phyloP scores from a whole-genome alignment of 148 eudicot genomes.

The Rhododendron griersonianum region DNA sequence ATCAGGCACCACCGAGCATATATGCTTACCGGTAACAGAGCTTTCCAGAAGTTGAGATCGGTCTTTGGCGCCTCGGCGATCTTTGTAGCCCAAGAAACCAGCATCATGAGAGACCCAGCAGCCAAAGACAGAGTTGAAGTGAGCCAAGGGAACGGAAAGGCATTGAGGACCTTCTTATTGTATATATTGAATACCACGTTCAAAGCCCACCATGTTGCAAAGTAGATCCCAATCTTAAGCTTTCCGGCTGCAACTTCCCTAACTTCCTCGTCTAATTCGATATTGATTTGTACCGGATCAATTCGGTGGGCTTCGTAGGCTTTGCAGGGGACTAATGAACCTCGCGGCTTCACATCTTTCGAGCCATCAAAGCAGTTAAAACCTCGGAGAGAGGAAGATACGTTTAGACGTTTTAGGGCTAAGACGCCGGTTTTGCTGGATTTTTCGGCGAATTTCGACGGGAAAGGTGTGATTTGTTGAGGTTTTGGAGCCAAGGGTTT shows the following conservation, averaged over 20 bases:
- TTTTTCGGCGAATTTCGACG: neutral
- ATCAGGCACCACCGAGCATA: neutral
- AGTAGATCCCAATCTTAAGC: constrained; percentile 41
- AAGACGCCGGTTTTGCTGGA: neutral
- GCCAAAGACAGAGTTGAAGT: constrained; percentile 53
- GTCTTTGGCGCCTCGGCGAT: constrained; percentile 45
- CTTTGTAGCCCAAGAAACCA: constrained; percentile 47
- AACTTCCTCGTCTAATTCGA: constrained; percentile 19
- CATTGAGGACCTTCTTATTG: constrained; percentile 53
- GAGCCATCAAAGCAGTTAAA: constrained; percentile 9
- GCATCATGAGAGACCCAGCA: constrained; percentile 45
- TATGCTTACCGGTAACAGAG: constrained; percentile 40
- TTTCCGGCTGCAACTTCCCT: constrained; percentile 24
- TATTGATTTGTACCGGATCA: constrained; percentile 24
- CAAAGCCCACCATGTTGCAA: constrained; percentile 52
- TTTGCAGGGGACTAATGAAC: constrained; percentile 12
- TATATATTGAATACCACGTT: constrained; percentile 50
- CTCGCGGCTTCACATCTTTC: constrained; percentile 8
- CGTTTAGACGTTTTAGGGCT: constrained; percentile 17
- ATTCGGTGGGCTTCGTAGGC: constrained; percentile 32
- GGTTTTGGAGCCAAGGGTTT: constrained; percentile 3
- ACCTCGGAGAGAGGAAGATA: constrained; percentile 15
- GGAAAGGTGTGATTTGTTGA: constrained; percentile 5
- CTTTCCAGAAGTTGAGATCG: constrained; percentile 47
- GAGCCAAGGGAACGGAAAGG: constrained; percentile 56